Base-by-base conservation (phyloP, 1,284 basidiomycete genomes). In the Puccinia hordei region DNA sequence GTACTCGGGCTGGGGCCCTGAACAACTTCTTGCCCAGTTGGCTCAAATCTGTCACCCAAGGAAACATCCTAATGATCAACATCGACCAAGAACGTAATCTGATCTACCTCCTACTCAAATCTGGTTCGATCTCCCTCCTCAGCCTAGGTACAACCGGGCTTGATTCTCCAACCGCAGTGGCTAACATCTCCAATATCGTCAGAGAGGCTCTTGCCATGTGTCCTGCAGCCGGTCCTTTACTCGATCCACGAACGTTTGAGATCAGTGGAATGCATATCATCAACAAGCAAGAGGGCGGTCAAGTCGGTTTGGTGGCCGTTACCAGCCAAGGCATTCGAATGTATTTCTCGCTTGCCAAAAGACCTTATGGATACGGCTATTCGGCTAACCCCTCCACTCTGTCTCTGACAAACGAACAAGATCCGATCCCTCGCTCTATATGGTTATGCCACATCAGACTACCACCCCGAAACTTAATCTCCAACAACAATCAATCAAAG, bases 371-470 rank as follows among this genome's bases (percentile, higher is more conserved):
- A 69, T 83, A 83, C 66, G 82, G 81, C 59, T 85, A 71, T 61
- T 57, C 83, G 41, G 82, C 82, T 0, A 63, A 76, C 0, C 78
- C 75, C 68, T 81, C 19, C 81, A 80, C 17, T 76, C 81, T n/a
- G 27, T 83, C 84, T 10, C 83, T 69, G 59, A 22, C 49, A 33
- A 63, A 68, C 53, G 44, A 80, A 44, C 38, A 22, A 73, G 78
- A 80, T 73, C 19, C 41, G 15, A 51, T 46, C 41, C 78, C 78
- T 8, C 53, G 82, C 86, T 88, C 74, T 84, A 93, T 83, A 88
- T 84, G 91, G 81, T 88, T 95, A 33, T 84, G 89, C 46, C 93
- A 95, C 84, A 90, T 95, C 59, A 89, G 93, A 74, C 87, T 93
- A 24, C 92, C 93, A 22, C 93, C 93, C 35, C 73, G 81, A n/a